Evolutionary conservation across 441 rosid genomes (phyloP), one percentile per base, ranked within the genome.

Genomic region (Flueggea neowawraea): DNA sequence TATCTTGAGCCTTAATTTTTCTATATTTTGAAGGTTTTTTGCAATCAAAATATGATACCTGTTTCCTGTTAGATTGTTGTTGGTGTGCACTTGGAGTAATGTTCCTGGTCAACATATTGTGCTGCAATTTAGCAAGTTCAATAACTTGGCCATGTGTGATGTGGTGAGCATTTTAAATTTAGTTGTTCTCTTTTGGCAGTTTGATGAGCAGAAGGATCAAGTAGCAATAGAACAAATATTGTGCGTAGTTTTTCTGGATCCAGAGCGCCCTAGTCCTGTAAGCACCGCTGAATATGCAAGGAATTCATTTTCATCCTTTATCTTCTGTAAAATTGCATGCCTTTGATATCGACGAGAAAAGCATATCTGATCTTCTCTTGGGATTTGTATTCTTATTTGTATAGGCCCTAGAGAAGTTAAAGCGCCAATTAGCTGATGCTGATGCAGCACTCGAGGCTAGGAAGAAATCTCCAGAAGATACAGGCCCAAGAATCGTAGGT

Each of bases 161-260:
- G n/a, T 41, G 47, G 3, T 22, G 69, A 57, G n/a, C 16, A 52
- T 41, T 41, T 41, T 33, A n/a, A 12, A 12, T 11, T 49, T 31
- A 12, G 22, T 57, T 59, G 50, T 54, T 44, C 32, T 55, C 60
- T 54, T 31, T 57, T 47, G 53, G 50, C 85, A 88, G 91, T 85
- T 88, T 70, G 89, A 88, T 31, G 95, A 85, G 74, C 87, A 77
- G 64, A 88, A 73, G 74, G 91, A 88, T 61, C 82, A 81, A 64
- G 88, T 73, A 53, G 69, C 78, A 12, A 70, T 82, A 32, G 89
- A 88, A 71, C 87, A 88, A 65, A 82, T 88, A 70, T 51, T 88
- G 64, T 77, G 78, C 44, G 91, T 85, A 55, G 74, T 83, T 71
- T 88, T 88, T 77, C 83, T 85, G 8, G 89, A 88, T 52, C 88